phyloP scores from a whole-genome alignment of 805 yeast species.

The Cephaloascus fragrans region DNA sequence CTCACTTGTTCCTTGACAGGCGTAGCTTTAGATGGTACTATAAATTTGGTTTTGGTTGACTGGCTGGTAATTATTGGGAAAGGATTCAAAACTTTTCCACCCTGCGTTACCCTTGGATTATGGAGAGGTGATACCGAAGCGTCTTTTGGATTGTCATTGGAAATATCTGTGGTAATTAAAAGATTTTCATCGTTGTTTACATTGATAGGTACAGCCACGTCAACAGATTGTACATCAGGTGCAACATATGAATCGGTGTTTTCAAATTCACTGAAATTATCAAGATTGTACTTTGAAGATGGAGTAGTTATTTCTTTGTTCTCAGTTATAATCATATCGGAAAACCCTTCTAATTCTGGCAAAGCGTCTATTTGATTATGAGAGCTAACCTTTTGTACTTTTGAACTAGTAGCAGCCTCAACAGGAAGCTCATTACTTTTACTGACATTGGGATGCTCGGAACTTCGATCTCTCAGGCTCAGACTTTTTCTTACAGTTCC shows the following conservation, averaged over 20 bases:
- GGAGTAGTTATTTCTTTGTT: background rate
- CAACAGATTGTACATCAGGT: background rate
- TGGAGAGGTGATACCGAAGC: no score
- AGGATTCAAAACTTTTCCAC: background rate
- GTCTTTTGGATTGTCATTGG: background rate
- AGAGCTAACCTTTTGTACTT: background rate
- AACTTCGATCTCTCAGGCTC: background rate
- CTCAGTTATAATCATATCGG: no score
- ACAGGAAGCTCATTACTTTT: background rate
- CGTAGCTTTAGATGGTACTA: background rate
- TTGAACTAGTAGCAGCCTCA: background rate
- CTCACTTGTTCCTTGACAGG: constrained; percentile 4
- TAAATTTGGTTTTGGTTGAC: background rate
- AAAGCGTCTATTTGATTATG: no score
- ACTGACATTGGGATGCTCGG: background rate
- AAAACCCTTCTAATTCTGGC: no score
- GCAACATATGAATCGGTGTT: background rate
- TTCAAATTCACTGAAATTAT: background rate
- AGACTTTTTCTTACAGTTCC: constrained; percentile 11
- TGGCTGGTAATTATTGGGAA: background rate
- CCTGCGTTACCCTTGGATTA: background rate
- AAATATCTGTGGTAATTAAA: background rate
- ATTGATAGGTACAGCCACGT: background rate
- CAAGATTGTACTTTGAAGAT: background rate
- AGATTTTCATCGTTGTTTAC: background rate